These are phyloP conservation scores for Apium graveolens DNA, from an alignment of 129 eudicot genomes.

Conservation along the genomic window DNA sequence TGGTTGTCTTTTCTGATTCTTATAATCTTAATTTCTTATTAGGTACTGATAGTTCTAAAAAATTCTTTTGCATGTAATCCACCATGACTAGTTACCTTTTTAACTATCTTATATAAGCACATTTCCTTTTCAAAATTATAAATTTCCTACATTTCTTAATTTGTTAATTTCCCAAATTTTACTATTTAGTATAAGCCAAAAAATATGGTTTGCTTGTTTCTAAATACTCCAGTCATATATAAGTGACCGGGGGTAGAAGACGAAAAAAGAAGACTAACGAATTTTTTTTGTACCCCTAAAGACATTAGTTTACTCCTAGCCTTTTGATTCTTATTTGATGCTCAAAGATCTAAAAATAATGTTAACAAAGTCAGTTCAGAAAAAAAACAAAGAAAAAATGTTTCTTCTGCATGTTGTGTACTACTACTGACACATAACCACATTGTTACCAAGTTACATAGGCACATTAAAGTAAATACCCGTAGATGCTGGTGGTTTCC, in stretches of 20 bases:
- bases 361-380: too few relatives aligned
- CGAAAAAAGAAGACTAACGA: neutral
- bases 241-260: neutral
- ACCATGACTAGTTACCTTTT: neutral
- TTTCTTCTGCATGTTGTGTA: neutral
- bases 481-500: neutral
- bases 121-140: neutral
- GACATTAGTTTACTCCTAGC: neutral
- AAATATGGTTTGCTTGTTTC: neutral
- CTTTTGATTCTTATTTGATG: neutral
- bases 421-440: neutral
- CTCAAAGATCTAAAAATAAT: neutral
- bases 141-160: neutral
- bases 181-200: neutral
- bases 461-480: neutral
- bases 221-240: neutral
- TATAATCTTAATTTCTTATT: too few relatives aligned
- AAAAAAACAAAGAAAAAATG: too few relatives aligned
- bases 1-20: neutral
- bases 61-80: neutral
- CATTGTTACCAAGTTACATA: neutral
- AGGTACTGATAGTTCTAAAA: neutral
- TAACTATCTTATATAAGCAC: neutral
- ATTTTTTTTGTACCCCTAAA: too few relatives aligned
- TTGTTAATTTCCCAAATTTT: neutral